phyloP scores from a whole-genome alignment of 164 flowering plant genomes.

The Aristolochia californica region DNA sequence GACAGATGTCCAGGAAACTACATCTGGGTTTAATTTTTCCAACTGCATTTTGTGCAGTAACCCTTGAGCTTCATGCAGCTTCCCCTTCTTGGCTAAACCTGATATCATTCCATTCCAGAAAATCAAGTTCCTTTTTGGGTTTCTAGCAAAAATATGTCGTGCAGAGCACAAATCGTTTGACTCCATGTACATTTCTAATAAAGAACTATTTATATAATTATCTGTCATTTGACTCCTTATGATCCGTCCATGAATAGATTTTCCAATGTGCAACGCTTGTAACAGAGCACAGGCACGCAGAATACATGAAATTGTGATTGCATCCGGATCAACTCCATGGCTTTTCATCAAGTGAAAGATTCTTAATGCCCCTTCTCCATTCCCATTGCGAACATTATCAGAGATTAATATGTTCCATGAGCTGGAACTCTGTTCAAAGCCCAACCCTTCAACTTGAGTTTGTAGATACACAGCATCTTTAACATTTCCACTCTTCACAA shows the following conservation, averaged over 20 bases:
- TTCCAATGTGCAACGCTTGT: slow-evolving; percentile 7
- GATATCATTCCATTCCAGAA: slow-evolving; percentile 12
- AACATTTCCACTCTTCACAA: slow-evolving; percentile 1
- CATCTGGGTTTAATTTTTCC: slow-evolving; percentile 8
- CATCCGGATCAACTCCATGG: slow-evolving; percentile 7
- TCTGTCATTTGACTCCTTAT: neutral
- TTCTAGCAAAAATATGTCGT: slow-evolving; percentile 4
- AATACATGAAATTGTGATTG: slow-evolving; percentile 6
- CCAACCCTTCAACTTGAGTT: slow-evolving; percentile 1
- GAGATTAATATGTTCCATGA: slow-evolving; percentile 15
- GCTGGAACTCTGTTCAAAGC: slow-evolving; percentile 5
- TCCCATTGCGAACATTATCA: slow-evolving; percentile 2
- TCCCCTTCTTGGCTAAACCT: slow-evolving; percentile 10
- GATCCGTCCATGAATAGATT: slow-evolving; percentile 11
- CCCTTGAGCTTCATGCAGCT: slow-evolving; percentile 8
- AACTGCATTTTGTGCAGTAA: slow-evolving; percentile 3
- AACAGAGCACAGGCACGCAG: slow-evolving; percentile 9
- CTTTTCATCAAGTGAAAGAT: slow-evolving; percentile 9
- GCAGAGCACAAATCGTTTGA: slow-evolving; percentile 6
- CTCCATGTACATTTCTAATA: slow-evolving; percentile 7
- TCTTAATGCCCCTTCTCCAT: slow-evolving; percentile 3
- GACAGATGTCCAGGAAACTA: slow-evolving; percentile 10
- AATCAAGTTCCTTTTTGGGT: slow-evolving; percentile 2
- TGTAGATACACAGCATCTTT: slow-evolving; percentile 3
- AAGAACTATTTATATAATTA: slow-evolving; percentile 2